Base-by-base conservation (phyloP, 768 basidiomycete species). In the Phaffia australis region DNA sequence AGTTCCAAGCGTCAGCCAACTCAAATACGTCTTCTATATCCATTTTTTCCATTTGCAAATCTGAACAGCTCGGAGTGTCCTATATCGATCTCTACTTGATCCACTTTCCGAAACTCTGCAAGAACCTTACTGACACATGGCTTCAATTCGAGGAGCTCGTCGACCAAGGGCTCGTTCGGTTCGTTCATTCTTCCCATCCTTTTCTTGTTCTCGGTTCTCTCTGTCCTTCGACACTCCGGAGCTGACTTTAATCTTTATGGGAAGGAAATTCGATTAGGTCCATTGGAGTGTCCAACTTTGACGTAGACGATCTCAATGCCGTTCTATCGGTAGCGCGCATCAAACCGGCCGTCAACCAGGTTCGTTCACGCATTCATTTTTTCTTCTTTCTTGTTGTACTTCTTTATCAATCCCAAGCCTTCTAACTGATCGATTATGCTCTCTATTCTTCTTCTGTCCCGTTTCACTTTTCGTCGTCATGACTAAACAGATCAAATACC, bases 31-130 rank as follows among this genome's bases (percentile, higher is more conserved):
- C 66, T 66, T 23, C 68, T 72, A 47, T 68, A 71, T 54, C 70
- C 71, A 56, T 32, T 73, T 16, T 63, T 84, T 61, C 78, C 82
- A 63, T 80, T 80, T 54, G 52, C 63, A 50, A 47, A 69, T 42
- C 47, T 63, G 2, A 60, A 57, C 68, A 71, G 68, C 64, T 69
- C 19, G 60, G 69, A n/a, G 32, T 47, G 27, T 19, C 64, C 57
- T 71, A 72, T 51, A 83, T 87, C 16, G 85, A 87, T 72, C 73
- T 86, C 64, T 87, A 82, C 75, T 76, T 87, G 65, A 78, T 88
- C 61, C 87, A 87, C 71, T 71, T 60, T 29, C 73, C 73, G 0
- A 47, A 7, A 11, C 46, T 63, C 47, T 51, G 49, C 1, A 35
- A 19, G 5, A 25, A 63, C 56, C 1, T 54, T 27, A 32, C 32